phyloP scores from a whole-genome alignment of 2,329 filamentous ascomycete genomes.

The Aspergillus transmontanensis region DNA sequence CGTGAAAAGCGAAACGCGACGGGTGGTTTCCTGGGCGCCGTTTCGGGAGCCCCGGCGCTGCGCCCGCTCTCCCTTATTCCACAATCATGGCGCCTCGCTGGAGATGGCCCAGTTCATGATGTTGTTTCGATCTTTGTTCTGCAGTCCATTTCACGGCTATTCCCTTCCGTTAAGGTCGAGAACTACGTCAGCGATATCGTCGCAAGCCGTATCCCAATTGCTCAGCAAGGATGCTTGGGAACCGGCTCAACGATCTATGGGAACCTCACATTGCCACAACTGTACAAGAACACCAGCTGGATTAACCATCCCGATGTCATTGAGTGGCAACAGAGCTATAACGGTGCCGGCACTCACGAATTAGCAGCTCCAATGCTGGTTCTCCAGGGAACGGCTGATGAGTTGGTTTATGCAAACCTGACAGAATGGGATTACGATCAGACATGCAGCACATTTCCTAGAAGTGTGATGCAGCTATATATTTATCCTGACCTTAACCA shows the following conservation, averaged over 20 bases:
- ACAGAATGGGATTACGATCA: not conserved
- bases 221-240: not conserved
- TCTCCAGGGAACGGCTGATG: not conserved
- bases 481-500: not conserved
- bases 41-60: slow-evolving; percentile 5
- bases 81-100: not conserved
- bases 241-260: not conserved
- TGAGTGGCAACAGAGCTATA: slow-evolving; percentile 1
- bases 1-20: not conserved
- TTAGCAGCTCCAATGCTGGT: slow-evolving; percentile 6
- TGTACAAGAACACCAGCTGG: slow-evolving; percentile 10
- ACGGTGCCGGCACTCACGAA: not conserved
- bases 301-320: slow-evolving; percentile 3
- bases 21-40: slow-evolving; percentile 6
- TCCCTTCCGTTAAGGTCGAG: not conserved
- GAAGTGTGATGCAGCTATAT: not conserved
- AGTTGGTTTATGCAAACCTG: slow-evolving; percentile 1
- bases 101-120: not conserved
- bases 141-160: not conserved
- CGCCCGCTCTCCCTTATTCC: slow-evolving; percentile 6
- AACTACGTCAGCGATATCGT: not conserved
- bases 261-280: not conserved
- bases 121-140: slow-evolving; percentile 6
- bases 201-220: not conserved
- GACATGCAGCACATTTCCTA: not conserved